Base-by-base conservation (phyloP, 2,329 filamentous ascomycete species). In the Ilyonectria mors-panacis region DNA sequence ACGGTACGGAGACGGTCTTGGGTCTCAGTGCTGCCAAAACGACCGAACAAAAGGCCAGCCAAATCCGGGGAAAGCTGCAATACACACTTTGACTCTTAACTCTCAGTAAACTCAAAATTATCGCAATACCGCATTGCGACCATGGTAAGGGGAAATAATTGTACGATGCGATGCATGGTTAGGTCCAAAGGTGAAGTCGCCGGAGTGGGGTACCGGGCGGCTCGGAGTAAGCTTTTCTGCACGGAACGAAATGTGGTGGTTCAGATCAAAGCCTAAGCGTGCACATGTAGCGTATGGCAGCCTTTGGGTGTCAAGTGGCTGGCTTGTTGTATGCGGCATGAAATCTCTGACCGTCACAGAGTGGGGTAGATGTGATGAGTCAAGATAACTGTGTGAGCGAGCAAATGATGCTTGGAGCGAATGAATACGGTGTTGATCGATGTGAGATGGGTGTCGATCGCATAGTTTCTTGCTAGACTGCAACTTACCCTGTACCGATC, bases 341-440 rank as follows among this genome's bases (percentile, higher is more conserved):
- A 60, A 65, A 65, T 65, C 50, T 65, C 63, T 60, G 63, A 37
- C 30, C 21, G 23, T 33, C 19, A 30, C 26, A 26, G 30, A 35
- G 42, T 17, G 62, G 57, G 30, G 48, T 21, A 7, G 37, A 23
- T 39, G 47, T 45, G 55, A 42, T 28, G 54, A 21, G 37, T 44
- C 26, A 51, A 51, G 48, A 51, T 13, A n/a, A 42, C 39, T n/a
- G 39, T 2, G 39, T 17, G 13, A 39, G 13, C 15, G 37, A 39
- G 37, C 37, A 39, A 6, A 39, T 39, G 37, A 42, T 42, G 15
- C 8, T 42, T 42, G 17, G 17, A n/a, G 17, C n/a, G 50, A 23
- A 37, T 13, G n/a, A 13, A 21, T 12, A 53, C 7, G 50, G 21
- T 6, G 28, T 15, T 15, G 50, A 30, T 51, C 17, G n/a, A 33